A percentile compares a stretch with the other conserved stretches of the same genome.
Conservation (phyloP, 345 rosid genomes). For the Lepidium didymum region DNA sequence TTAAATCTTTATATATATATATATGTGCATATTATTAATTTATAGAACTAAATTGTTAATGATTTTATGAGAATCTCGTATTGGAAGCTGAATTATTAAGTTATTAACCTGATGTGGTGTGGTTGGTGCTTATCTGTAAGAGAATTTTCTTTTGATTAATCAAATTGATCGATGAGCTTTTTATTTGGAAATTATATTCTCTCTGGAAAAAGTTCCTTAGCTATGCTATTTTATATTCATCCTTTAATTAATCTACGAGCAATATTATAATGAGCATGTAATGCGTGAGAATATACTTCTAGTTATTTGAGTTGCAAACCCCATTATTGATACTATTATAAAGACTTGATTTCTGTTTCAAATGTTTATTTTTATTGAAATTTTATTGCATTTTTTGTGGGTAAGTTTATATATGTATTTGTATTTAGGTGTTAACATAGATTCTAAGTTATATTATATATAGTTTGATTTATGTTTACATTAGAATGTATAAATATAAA, state of each 20-base stretch:
- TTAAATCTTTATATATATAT: background rate
- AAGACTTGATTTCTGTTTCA: background rate
- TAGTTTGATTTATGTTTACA: too few relatives aligned
- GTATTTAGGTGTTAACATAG: too few relatives aligned
- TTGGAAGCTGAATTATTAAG: constrained; percentile 16
- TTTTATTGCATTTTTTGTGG: too few relatives aligned
- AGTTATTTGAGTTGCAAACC: background rate
- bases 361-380: background rate
- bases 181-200: constrained; percentile 14
- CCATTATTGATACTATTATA: background rate
- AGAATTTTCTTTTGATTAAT: constrained; percentile 26
- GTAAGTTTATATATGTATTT: too few relatives aligned
- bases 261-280: background rate
- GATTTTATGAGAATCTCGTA: constrained; percentile 19
- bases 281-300: background rate
- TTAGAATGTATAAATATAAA: too few relatives aligned
- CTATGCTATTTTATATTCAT: constrained; percentile 10
- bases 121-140: constrained; percentile 27
- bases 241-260: background rate
- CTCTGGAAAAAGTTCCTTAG: constrained; percentile 14
- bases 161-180: background rate
- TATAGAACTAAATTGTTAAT: background rate
- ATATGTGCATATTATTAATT: constrained; percentile 11
- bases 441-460: too few relatives aligned
- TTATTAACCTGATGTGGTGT: constrained; percentile 18